Percentiles rank a stretch among this genome's conserved stretches.
Conservation (phyloP, 2,329 filamentous ascomycete species). For the Trichophyton schoenleinii region DNA sequence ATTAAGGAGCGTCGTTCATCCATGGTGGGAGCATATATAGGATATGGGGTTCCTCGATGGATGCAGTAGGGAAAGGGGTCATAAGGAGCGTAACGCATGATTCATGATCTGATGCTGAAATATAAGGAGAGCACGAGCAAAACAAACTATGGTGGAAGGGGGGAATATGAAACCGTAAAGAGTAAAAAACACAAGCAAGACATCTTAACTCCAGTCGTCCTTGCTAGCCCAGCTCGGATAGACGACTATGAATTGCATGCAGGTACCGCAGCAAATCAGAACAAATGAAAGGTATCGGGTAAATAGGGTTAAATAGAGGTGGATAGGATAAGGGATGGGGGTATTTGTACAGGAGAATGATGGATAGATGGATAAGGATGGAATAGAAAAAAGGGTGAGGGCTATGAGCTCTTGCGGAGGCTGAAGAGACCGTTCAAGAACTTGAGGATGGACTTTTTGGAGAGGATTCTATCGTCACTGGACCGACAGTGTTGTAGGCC, state of each 20-base stretch:
- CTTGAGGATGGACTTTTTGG: conserved; percentile 33
- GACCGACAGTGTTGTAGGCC: conserved; percentile 29
- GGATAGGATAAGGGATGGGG: not conserved
- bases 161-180: not conserved
- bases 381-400: not conserved
- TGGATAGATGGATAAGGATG: not conserved
- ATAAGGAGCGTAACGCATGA: conserved; percentile 9
- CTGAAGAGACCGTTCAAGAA: conserved; percentile 33
- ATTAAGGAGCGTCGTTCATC: conserved; percentile 11
- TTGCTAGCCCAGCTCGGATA: not conserved
- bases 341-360: not conserved
- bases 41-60: not conserved
- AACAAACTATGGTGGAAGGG: not conserved
- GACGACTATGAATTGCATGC: conserved; percentile 5
- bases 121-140: not conserved
- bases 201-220: conserved; percentile 6
- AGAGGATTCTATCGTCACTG: conserved; percentile 24
- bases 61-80: not conserved
- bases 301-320: not conserved
- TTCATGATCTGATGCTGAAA: conserved; percentile 2
- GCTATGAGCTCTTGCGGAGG: not conserved
- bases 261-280: not conserved
- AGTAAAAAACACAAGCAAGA: not conserved
- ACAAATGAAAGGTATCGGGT: not conserved
- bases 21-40: not conserved